Conservation (phyloP, 352 stramenopile species). For the Phytophthora colocasiae region DNA sequence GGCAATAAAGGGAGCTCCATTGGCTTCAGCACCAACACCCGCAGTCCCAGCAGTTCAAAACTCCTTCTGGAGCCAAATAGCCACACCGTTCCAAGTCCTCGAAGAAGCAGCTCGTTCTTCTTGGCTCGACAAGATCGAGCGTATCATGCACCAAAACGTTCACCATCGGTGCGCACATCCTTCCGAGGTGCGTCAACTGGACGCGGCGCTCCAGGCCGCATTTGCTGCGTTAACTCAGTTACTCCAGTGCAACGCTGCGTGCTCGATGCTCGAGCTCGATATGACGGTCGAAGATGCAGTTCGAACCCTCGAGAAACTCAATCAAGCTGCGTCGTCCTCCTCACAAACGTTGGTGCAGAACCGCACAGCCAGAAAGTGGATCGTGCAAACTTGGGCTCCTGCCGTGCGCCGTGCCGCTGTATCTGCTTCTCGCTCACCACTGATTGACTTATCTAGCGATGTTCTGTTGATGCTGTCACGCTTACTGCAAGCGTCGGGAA, state of each 20-base stretch:
- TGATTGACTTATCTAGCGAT: conserved; percentile 43
- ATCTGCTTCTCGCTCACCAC: conserved; percentile 13
- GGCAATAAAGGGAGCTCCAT: neutral
- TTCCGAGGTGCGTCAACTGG: conserved; percentile 37
- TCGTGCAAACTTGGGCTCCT: conserved; percentile 35
- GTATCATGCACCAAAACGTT: conserved; percentile 61
- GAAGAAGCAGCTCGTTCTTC: conserved; percentile 34
- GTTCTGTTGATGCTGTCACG: conserved; percentile 51
- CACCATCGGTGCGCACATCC: conserved; percentile 58
- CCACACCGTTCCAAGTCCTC: conserved; percentile 32
- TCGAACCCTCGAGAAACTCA: conserved; percentile 38
- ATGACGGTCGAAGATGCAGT: conserved; percentile 20
- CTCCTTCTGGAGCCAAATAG: conserved; percentile 31
- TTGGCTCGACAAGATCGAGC: conserved; percentile 50
- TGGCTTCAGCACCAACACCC: neutral
- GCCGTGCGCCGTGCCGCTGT: conserved; percentile 17
- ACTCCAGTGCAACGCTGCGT: conserved; percentile 25
- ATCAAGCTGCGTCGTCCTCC: conserved; percentile 28
- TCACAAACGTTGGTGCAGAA: conserved; percentile 39
- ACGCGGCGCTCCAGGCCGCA: conserved; percentile 37
- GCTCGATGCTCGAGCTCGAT: conserved; percentile 11
- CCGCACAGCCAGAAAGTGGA: conserved; percentile 44
- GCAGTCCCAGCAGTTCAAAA: conserved; percentile 6
- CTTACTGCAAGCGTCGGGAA: conserved; percentile 50
- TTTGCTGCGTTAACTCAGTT: conserved; percentile 19